Conservation (phyloP, 1,284 basidiomycete species). For the Leccinum olivaceoglutinosum region DNA sequence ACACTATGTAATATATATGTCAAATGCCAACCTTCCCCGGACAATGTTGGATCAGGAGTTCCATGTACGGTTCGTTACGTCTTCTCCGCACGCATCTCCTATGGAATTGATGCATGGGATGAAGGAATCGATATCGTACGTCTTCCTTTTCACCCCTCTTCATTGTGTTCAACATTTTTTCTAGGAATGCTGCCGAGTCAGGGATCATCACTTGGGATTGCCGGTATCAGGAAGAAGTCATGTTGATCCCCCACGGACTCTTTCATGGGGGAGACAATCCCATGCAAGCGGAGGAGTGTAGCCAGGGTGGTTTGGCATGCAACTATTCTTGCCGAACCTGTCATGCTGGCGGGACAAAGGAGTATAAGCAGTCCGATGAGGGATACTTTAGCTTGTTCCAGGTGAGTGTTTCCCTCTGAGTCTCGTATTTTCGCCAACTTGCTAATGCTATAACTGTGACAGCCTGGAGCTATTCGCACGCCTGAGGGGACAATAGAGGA, state of each 20-base stretch:
- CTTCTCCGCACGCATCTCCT: slow-evolving; percentile 27
- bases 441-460: background rate
- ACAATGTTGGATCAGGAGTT: slow-evolving; percentile 24
- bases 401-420: background rate
- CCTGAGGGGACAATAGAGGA: slow-evolving; percentile 2
- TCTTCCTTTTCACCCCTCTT: background rate
- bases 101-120: slow-evolving; percentile 24
- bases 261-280: background rate
- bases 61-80: slow-evolving; percentile 24
- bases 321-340: background rate
- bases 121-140: slow-evolving; percentile 13
- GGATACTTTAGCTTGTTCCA: background rate
- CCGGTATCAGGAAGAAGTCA: background rate
- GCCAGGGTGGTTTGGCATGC: background rate
- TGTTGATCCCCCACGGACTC: background rate
- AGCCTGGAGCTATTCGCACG: background rate
- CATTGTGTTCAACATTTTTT: background rate
- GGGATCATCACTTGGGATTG: background rate
- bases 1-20: slow-evolving; percentile 26
- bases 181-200: background rate
- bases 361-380: background rate
- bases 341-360: background rate
- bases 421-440: background rate
- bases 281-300: background rate
- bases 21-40: slow-evolving; percentile 12